Base-by-base conservation (phyloP, 225 moss, liverwort and hornwort genomes). In the Antitrichia curtipendula region DNA sequence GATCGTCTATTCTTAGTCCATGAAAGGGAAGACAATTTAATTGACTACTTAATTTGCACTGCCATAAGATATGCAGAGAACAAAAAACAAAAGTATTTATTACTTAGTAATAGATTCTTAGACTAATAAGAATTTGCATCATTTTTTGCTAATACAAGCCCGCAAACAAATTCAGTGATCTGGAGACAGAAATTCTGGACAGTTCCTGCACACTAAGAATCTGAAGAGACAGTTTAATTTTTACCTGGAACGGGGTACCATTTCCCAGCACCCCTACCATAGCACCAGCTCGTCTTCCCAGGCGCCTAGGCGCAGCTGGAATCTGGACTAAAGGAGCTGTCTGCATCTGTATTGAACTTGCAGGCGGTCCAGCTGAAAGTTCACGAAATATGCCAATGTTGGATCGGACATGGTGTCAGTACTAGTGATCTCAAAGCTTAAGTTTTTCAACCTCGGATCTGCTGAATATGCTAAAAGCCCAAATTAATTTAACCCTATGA, bases 281-380 rank as follows among this genome's bases (percentile, higher is more conserved):
- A 21, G 76, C 78, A 69, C 43, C 81, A 34, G 41, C 82, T 72
- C 79, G 72, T 60, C 87, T 53, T 85, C 65, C 92, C 38, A 64
- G 75, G 29, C 27, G 80, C 47, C 40, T 20, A 10, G 70, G 59
- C 58, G 66, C 45, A 43, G 85, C 91, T 79, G 91, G 87, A 85
- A 71, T 63, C 58, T 87, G 89, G 28, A 86, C 72, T 53, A 3
- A 10, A 65, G 86, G 86, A 71, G 88, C 82, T 45, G 60, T 86
- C 86, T 77, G 90, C 82, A 62, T 84, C 85, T 86, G 93, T 70
- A n/a, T 58, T 32, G 85, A 83, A 57, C 80, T 89, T 53, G 77
- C 84, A 25, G 91, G 88, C 38, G 89, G 86, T 86, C 80, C 88
- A 85, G 85, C 91, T 93, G 90, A 61, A n/a, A 49, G 24, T 52